These are phyloP conservation scores for Ogataea nakhonphanomensis DNA, from an alignment of 805 yeast genomes.

Conservation along the genomic window DNA sequence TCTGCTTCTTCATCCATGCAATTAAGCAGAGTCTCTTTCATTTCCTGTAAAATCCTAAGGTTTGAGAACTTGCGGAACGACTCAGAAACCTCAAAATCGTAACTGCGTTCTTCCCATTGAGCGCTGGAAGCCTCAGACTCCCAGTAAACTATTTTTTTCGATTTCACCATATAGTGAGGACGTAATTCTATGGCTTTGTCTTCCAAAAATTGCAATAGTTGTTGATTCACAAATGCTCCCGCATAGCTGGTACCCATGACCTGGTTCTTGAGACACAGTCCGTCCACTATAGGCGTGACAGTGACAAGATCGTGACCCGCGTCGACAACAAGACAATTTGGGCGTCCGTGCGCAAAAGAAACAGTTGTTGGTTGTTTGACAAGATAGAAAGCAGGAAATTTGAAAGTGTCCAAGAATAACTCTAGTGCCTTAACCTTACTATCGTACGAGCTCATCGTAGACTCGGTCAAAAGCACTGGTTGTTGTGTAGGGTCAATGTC, in stretches of 20 bases:
- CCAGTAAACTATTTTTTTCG: constrained; percentile 38
- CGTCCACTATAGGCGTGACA: constrained; percentile 81
- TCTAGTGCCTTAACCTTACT: constrained; percentile 72
- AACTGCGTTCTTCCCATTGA: constrained; percentile 27
- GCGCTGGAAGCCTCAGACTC: constrained; percentile 23
- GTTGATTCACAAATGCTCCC: constrained; percentile 63
- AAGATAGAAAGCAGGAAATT: constrained; percentile 76
- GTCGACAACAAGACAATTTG: constrained; percentile 82
- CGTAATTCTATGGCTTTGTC: constrained; percentile 33
- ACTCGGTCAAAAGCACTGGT: constrained; percentile 82
- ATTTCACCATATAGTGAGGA: constrained; percentile 49
- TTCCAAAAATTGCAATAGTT: constrained; percentile 41
- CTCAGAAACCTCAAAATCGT: constrained; percentile 38
- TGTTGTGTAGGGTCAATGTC: constrained; percentile 57
- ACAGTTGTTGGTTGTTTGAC: constrained; percentile 85
- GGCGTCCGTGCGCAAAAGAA: constrained; percentile 84
- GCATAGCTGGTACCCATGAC: constrained; percentile 70
- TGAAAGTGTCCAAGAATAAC: constrained; percentile 60
- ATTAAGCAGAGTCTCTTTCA: constrained; percentile 68
- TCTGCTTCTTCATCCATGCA: constrained; percentile 33
- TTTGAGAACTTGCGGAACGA: constrained; percentile 57
- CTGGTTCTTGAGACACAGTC: constrained; percentile 67
- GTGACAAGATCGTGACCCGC: constrained; percentile 75
- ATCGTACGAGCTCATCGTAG: constrained; percentile 72
- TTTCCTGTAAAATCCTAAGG: constrained; percentile 58